Percentiles rank a stretch among this genome's conserved stretches.
Conservation (phyloP, 495 filamentous ascomycete genomes). For the Thermothielavioides terrestris region DNA sequence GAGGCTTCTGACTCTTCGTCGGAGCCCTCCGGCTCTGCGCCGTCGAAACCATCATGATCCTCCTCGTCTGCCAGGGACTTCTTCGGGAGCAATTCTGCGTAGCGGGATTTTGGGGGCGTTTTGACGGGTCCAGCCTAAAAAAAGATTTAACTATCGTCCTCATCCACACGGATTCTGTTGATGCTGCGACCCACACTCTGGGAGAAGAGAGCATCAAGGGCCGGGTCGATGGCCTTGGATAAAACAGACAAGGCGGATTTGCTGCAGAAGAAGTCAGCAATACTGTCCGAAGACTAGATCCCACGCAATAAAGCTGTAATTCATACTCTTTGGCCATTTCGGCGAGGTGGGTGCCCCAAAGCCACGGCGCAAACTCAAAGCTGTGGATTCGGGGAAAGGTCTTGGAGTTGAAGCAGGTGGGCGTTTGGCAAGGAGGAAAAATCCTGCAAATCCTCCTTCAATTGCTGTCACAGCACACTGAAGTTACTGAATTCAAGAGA, state of each 20-base stretch:
- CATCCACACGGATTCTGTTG: slow-evolving; percentile 23
- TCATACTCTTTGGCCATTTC: slow-evolving; percentile 24
- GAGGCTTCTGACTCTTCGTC: slow-evolving; percentile 14
- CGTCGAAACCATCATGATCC: slow-evolving; percentile 18
- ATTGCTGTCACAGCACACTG: too few relatives aligned
- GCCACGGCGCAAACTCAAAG: not conserved
- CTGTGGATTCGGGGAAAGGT: not conserved
- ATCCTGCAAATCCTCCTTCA: too few relatives aligned
- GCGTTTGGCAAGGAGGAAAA: not conserved
- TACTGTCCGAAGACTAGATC: too few relatives aligned
- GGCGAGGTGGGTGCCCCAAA: not conserved
- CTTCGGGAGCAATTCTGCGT: slow-evolving; percentile 31
- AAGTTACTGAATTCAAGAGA: too few relatives aligned
- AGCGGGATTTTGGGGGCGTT: slow-evolving; percentile 44
- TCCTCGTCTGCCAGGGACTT: slow-evolving; percentile 17
- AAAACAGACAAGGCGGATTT: slow-evolving; percentile 29
- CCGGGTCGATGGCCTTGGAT: slow-evolving; percentile 58
- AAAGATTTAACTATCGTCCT: slow-evolving; percentile 5
- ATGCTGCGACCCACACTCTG: slow-evolving; percentile 72
- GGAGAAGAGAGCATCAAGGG: slow-evolving; percentile 70
- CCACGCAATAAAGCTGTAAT: not conserved
- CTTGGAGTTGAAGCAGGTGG: not conserved
- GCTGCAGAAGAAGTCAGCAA: slow-evolving; percentile 14
- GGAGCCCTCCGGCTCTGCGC: slow-evolving; percentile 11
- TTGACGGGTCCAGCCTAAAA: slow-evolving; percentile 60